Evolutionary conservation across 2,329 filamentous ascomycete genomes (phyloP).

Genomic region (Fusarium setosum): DNA sequence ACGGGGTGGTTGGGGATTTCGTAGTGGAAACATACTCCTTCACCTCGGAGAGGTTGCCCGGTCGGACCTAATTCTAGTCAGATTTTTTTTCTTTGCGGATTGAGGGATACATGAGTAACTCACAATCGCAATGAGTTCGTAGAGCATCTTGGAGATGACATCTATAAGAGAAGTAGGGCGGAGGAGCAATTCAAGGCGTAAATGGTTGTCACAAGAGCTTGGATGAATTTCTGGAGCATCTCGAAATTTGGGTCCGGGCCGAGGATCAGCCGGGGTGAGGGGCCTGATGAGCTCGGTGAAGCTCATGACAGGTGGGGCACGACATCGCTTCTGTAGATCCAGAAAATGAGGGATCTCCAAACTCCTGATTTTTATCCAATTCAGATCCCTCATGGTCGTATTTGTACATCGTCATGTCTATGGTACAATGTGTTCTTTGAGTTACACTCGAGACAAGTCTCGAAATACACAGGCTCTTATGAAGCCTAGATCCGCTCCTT

Average conservation of each 20-base stretch:
- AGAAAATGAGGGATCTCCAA: too few species aligned
- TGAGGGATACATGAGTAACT: constrained; percentile 49
- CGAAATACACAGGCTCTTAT: constrained; percentile 2
- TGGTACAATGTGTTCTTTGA: constrained; percentile 15
- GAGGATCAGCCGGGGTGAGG: constrained; percentile 46
- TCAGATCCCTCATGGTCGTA: constrained; percentile 13
- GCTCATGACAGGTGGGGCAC: constrained; percentile 30
- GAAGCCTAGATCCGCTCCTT: constrained; percentile 57
- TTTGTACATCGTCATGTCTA: constrained; percentile 22
- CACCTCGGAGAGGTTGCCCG: constrained; percentile 89
- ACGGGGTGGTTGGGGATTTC: not conserved
- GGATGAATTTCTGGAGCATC: constrained; percentile 40
- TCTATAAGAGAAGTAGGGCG: constrained; percentile 38
- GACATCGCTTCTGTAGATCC: not conserved
- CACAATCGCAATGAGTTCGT: constrained; percentile 97
- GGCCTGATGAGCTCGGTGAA: not conserved
- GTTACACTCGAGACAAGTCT: constrained; percentile 7
- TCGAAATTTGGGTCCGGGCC: constrained; percentile 43
- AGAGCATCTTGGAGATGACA: constrained; percentile 77
- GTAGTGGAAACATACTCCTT: constrained; percentile 78
- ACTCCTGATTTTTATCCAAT: not conserved
- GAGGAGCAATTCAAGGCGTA: constrained; percentile 20
- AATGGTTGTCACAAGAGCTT: constrained; percentile 23
- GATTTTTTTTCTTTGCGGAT: constrained; percentile 27
- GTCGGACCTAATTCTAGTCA: constrained; percentile 76